Conservation (phyloP, 192 early-diverging fungal genomes). For the Coemansia guatemalensis region DNA sequence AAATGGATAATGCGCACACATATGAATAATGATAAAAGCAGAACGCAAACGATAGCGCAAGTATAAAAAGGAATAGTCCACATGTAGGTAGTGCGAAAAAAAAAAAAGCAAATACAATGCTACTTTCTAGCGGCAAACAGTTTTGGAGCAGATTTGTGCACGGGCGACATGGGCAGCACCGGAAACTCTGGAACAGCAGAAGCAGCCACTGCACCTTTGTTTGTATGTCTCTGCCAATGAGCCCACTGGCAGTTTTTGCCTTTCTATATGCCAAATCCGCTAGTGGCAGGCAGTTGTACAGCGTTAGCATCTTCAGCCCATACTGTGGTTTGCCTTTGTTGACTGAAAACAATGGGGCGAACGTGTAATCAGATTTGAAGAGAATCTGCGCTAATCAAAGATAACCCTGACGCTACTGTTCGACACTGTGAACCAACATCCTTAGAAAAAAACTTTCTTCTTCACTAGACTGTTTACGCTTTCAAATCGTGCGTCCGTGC, state of each 20-base stretch:
- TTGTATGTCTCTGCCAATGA: constrained; percentile 3
- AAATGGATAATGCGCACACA: constrained; percentile 7
- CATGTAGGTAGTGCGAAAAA: neutral
- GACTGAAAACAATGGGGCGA: too few species aligned
- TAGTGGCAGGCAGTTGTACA: too few species aligned
- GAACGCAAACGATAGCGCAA: constrained; percentile 1
- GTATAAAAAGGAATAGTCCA: neutral
- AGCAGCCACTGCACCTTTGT: neutral
- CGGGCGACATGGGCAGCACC: constrained; percentile 38
- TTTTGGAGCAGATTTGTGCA: constrained; percentile 21
- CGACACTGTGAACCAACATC: too few species aligned
- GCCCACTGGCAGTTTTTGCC: constrained; percentile 2
- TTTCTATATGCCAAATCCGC: neutral
- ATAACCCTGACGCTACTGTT: too few species aligned
- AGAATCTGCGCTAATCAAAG: too few species aligned
- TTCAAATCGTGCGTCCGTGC: too few species aligned
- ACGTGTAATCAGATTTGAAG: too few species aligned
- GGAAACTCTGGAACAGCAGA: constrained; percentile 19
- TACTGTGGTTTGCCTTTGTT: too few species aligned
- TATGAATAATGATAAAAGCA: constrained; percentile 1
- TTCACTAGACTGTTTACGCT: too few species aligned
- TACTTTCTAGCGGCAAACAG: constrained; percentile 1
- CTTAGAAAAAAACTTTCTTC: too few species aligned
- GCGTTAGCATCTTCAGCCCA: too few species aligned
- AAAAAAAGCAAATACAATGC: neutral